phyloP scores from a whole-genome alignment of 495 filamentous ascomycete genomes.

The Chlorociboria aeruginascens region DNA sequence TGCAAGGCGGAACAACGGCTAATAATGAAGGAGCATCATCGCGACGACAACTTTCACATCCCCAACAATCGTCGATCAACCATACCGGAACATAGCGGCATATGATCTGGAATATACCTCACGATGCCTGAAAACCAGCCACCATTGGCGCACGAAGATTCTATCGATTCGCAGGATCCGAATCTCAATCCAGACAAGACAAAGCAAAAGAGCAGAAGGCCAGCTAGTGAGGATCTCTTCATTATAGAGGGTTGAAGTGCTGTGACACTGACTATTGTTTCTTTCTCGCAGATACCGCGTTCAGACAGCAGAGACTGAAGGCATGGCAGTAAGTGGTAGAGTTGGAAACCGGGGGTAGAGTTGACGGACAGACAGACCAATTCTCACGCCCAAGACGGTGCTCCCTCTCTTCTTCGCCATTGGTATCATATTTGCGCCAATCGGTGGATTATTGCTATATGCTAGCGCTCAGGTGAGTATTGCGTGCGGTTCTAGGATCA shows the following conservation, averaged over 20 bases:
- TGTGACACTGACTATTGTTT: constrained; percentile 11
- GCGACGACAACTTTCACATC: neutral
- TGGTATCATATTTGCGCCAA: constrained; percentile 77
- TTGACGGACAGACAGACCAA: constrained; percentile 45
- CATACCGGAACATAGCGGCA: constrained; percentile 8
- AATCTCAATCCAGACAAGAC: constrained; percentile 27
- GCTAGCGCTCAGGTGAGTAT: constrained; percentile 57
- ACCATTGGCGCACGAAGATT: constrained; percentile 20
- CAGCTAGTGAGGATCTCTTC: constrained; percentile 51
- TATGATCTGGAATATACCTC: constrained; percentile 10
- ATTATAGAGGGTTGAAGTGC: neutral
- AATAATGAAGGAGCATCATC: neutral
- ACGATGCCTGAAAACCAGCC: constrained; percentile 16
- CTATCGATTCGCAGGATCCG: constrained; percentile 31
- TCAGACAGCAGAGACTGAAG: constrained; percentile 82
- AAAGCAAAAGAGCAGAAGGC: constrained; percentile 76
- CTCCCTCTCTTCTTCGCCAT: constrained; percentile 80
- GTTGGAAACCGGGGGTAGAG: neutral
- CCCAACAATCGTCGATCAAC: neutral
- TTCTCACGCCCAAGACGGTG: constrained; percentile 86
- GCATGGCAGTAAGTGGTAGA: constrained; percentile 70
- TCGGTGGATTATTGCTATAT: constrained; percentile 74
- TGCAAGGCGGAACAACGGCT: constrained; percentile 1
- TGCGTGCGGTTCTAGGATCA: neutral
- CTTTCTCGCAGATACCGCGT: constrained; percentile 61